Percentiles rank a stretch among this genome's conserved stretches.
phyloP scores from a whole-genome alignment of 441 rosid species.

The Aleurites moluccanus region DNA sequence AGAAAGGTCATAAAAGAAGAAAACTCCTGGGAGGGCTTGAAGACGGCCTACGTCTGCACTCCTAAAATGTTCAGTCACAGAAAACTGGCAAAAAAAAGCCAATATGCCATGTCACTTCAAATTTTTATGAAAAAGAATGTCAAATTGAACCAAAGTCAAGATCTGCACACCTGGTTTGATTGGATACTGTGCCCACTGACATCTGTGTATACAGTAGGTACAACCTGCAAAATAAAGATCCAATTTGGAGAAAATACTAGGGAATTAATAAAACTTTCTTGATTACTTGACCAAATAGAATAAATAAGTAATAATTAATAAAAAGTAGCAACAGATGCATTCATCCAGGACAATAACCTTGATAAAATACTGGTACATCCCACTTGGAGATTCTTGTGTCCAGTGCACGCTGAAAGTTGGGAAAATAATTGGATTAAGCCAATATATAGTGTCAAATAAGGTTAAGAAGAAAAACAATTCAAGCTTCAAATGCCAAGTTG shows the following conservation, averaged over 20 bases:
- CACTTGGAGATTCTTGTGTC: constrained; percentile 82
- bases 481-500: constrained; percentile 3
- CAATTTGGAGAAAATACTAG: not conserved
- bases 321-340: constrained; percentile 15
- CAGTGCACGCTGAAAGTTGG: constrained; percentile 63
- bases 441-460: constrained; percentile 5
- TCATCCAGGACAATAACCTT: constrained; percentile 50
- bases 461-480: not conserved
- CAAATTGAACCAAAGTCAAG: not conserved
- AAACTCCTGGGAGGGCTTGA: constrained; percentile 84
- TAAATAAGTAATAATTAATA: not conserved
- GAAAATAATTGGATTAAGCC: constrained; percentile 1
- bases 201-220: constrained; percentile 90
- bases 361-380: constrained; percentile 96
- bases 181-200: constrained; percentile 73
- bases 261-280: constrained; percentile 6
- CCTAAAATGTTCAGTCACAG: constrained; percentile 91
- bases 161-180: constrained; percentile 72
- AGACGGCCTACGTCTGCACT: constrained; percentile 57
- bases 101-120: constrained; percentile 14
- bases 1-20: constrained; percentile 97
- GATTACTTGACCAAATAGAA: not conserved
- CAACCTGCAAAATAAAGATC: constrained; percentile 56
- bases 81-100: constrained; percentile 56
- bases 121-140: not conserved